These are phyloP conservation scores for Globisporangium takayamanum DNA, from an alignment of 352 stramenopile species.

Conservation along the genomic window DNA sequence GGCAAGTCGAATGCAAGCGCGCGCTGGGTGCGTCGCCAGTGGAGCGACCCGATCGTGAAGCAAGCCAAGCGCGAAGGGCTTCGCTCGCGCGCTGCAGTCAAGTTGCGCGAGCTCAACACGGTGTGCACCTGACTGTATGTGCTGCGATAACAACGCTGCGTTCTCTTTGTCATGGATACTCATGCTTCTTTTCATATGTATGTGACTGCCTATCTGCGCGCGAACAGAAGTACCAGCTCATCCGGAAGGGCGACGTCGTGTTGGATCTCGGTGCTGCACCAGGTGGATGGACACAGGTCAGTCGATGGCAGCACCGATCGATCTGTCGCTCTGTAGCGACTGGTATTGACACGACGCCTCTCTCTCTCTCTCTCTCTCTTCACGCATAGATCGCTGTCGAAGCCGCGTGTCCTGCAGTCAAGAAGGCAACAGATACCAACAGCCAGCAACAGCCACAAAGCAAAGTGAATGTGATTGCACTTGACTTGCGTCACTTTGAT, in stretches of 20 bases:
- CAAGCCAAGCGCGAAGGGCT: slow-evolving; percentile 80
- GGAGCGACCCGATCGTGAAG: slow-evolving; percentile 79
- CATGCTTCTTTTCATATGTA: neutral
- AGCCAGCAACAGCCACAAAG: slow-evolving; percentile 8
- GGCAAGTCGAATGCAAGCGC: slow-evolving; percentile 80
- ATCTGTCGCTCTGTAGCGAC: neutral
- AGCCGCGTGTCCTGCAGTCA: slow-evolving; percentile 18
- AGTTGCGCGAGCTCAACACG: slow-evolving; percentile 78
- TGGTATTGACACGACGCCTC: neutral
- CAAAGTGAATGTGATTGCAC: slow-evolving; percentile 49
- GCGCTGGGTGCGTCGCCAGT: slow-evolving; percentile 81
- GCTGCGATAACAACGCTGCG: no score
- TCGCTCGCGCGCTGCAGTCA: slow-evolving; percentile 74
- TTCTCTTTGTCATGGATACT: neutral
- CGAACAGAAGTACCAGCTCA: slow-evolving; percentile 57
- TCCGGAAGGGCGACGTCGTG: slow-evolving; percentile 59
- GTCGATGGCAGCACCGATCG: neutral
- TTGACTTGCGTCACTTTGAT: slow-evolving; percentile 72
- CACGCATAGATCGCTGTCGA: slow-evolving; percentile 46
- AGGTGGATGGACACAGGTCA: slow-evolving; percentile 78
- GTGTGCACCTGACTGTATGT: slow-evolving; percentile 13
- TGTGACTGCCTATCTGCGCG: neutral
- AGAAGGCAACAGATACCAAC: slow-evolving; percentile 10
- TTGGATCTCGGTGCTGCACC: slow-evolving; percentile 80
- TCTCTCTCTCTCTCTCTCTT: neutral